Evolutionary conservation across 768 basidiomycete genomes (phyloP), one percentile per base, ranked within the genome.

Genomic region (Calocybe cyanea): DNA sequence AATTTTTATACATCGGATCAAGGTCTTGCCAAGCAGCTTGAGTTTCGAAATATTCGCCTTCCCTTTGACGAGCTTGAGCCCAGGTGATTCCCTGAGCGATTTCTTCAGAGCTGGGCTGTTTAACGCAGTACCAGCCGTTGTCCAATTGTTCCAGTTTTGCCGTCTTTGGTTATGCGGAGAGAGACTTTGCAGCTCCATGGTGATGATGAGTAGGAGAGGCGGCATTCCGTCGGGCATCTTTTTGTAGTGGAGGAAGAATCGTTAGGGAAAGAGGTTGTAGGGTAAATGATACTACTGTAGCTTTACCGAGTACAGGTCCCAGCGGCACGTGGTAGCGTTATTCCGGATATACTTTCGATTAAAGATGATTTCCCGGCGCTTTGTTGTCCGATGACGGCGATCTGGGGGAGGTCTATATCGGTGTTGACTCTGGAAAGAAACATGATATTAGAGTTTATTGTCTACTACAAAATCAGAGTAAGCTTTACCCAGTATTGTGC

Each of bases 301-400:
- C 21, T 52, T 31, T 49, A 81, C 87, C 87, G 71, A 1, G 87
- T 90, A 49, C 87, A 88, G 0, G 86, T 87, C 0, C 87, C 87
- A n/a, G 78, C 69, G 0, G 81, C 82, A 8, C 85, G 73, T 18
- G 85, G 85, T 0, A 88, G 65, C 0, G 76, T 83, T 14, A 88
- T 77, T 0, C 85, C 83, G 0, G 84, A 85, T 36, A 89, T 87
- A 0, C 83, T 76, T 53, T 89, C 86, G 9, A 89, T 87, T 3
- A 88, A 69, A 0, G 86, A 88, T 0, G 84, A 86, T 54, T 88
- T 88, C 0, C 87, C 87, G 0, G 83, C 83, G 35, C 80, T 84
- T 51, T 89, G 87, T 1, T 71, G 75, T 0, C 87, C 86, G 14
- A 87, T 75, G 34, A 87, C 87, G 0, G 79, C 81, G 24, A 89